Conservation (phyloP, 73 alveolate genomes). For the Paraurostyla sp. region DNA sequence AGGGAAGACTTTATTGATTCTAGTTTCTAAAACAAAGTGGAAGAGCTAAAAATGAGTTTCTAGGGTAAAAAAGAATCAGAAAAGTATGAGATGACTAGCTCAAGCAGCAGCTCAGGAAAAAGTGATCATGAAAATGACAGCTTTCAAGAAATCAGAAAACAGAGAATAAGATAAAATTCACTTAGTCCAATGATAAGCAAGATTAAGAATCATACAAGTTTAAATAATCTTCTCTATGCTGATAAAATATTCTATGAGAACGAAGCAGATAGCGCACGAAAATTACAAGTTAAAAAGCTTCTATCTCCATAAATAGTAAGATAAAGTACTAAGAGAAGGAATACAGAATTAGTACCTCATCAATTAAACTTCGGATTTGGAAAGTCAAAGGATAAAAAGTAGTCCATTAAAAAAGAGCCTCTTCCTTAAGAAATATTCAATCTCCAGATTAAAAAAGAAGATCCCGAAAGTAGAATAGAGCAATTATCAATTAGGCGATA, state of each 20-base stretch:
- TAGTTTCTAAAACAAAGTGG: background rate
- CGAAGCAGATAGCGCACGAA: too few relatives aligned
- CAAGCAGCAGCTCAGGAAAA: background rate
- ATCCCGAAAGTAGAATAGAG: background rate
- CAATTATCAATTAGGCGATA: slow-evolving; percentile 4
- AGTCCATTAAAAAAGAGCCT: background rate
- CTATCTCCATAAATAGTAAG: background rate
- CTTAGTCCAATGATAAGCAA: background rate
- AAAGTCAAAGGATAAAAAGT: background rate
- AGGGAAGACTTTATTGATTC: too few relatives aligned
- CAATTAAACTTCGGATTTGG: background rate
- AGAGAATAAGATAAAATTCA: background rate
- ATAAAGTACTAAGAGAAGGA: background rate
- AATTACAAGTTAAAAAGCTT: too few relatives aligned
- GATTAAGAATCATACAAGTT: background rate
- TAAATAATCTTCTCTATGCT: background rate
- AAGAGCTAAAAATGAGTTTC: background rate
- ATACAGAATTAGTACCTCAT: background rate
- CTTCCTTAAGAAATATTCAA: background rate
- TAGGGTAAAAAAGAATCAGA: background rate
- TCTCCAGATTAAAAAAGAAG: background rate
- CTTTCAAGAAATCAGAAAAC: background rate
- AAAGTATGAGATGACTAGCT: background rate
- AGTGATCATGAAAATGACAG: background rate
- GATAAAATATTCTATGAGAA: background rate